Evolutionary conservation across 768 basidiomycete genomes (phyloP).

Genomic region (Lactifluus subvellereus): DNA sequence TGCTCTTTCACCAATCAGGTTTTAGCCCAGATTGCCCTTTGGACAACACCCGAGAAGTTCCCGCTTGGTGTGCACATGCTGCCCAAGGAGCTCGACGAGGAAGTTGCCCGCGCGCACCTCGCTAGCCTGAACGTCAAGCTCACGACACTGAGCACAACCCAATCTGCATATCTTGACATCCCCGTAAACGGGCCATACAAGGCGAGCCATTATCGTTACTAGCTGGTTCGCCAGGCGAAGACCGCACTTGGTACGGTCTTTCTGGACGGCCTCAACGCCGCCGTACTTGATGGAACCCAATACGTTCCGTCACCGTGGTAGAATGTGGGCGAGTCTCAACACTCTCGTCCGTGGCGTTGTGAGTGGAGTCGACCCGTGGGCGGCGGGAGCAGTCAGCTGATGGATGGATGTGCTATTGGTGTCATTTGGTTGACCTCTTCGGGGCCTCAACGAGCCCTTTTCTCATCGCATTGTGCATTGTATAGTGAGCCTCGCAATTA

Average conservation of each 20-base stretch:
- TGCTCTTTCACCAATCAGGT: constrained; percentile 99
- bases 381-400: constrained; percentile 13
- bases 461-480: constrained; percentile 2
- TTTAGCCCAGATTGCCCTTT: constrained; percentile 96
- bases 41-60: constrained; percentile 90
- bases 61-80: constrained; percentile 97
- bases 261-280: constrained; percentile 70
- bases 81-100: constrained; percentile 98
- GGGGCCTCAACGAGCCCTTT: constrained; percentile 55
- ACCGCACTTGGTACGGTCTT: constrained; percentile 2
- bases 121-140: constrained; percentile 90
- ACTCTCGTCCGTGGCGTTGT: constrained; percentile 33
- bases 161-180: constrained; percentile 90
- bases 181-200: constrained; percentile 79
- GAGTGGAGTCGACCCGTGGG: constrained; percentile 5
- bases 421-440: constrained; percentile 16
- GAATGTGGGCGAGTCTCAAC: constrained; percentile 46
- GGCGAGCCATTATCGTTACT: constrained; percentile 63
- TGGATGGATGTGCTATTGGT: constrained; percentile 14
- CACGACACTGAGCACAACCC: constrained; percentile 62
- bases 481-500: constrained; percentile 4
- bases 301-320: constrained; percentile 51
- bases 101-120: constrained; percentile 96
- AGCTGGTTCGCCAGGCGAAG: constrained; percentile 27
- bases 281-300: constrained; percentile 51